Conservation (phyloP, 1,139 yeast species). For the Meyerozyma carpophila region DNA sequence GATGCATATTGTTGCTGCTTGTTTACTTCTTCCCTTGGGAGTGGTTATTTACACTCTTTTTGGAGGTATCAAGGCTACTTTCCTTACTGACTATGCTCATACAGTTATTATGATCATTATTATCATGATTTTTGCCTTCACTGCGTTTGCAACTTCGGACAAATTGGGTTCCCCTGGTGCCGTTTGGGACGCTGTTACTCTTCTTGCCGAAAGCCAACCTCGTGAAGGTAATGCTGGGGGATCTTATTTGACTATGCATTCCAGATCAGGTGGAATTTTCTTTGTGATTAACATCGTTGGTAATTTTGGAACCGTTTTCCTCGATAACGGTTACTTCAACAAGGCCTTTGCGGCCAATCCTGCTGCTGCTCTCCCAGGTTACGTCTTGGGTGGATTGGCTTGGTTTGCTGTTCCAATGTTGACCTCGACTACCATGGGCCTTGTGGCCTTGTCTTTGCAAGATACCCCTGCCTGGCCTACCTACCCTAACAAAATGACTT, state of each 20-base stretch:
- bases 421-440: conserved; percentile 78
- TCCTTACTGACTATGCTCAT: conserved; percentile 82
- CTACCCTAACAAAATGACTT: conserved; percentile 59
- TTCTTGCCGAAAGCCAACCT: conserved; percentile 54
- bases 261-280: conserved; percentile 74
- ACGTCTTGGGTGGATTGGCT: conserved; percentile 81
- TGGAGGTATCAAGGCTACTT: conserved; percentile 90
- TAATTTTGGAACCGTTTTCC: conserved; percentile 82
- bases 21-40: conserved; percentile 77
- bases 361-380: conserved; percentile 83
- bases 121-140: conserved; percentile 57
- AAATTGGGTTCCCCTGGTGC: conserved; percentile 76
- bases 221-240: conserved; percentile 72
- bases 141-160: conserved; percentile 54
- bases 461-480: conserved; percentile 67
- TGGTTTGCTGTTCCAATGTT: conserved; percentile 91
- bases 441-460: conserved; percentile 72
- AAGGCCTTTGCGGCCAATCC: conserved; percentile 87
- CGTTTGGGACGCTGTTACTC: conserved; percentile 65
- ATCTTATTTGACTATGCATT: conserved; percentile 75
- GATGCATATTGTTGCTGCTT: conserved; percentile 76
- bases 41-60: conserved; percentile 77
- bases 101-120: conserved; percentile 58
- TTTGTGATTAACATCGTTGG: conserved; percentile 81
- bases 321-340: conserved; percentile 88